These are phyloP conservation scores for Eremothecium coryli DNA, from an alignment of 1,139 yeast species.

Conservation along the genomic window DNA sequence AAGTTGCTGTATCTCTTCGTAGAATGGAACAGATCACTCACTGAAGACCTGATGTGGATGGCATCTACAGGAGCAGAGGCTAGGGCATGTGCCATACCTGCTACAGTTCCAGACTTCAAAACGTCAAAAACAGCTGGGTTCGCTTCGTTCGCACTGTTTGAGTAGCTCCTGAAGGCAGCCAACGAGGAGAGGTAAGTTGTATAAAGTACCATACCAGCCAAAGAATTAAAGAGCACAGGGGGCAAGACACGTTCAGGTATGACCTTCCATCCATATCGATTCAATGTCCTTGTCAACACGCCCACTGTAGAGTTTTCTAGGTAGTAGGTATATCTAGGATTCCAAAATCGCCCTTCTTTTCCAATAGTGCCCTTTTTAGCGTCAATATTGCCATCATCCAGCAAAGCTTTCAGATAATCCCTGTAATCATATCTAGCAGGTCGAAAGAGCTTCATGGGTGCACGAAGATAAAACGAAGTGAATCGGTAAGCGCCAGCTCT, in stretches of 20 bases:
- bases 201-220: slow-evolving; percentile 76
- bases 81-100: slow-evolving; percentile 80
- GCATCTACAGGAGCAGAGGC: slow-evolving; percentile 96
- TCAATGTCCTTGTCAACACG: slow-evolving; percentile 58
- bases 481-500: slow-evolving; percentile 76
- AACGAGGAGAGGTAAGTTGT: slow-evolving; percentile 62
- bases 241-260: slow-evolving; percentile 80
- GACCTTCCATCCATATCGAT: slow-evolving; percentile 76
- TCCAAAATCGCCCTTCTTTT: slow-evolving; percentile 45
- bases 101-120: slow-evolving; percentile 71
- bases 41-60: slow-evolving; percentile 69
- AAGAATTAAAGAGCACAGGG: slow-evolving; percentile 78
- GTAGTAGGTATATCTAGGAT: slow-evolving; percentile 16
- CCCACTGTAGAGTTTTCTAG: slow-evolving; percentile 66
- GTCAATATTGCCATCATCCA: slow-evolving; percentile 36
- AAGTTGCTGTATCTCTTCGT: slow-evolving; percentile 48
- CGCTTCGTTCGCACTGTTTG: slow-evolving; percentile 15
- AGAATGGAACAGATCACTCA: slow-evolving; percentile 62
- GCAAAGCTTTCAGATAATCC: slow-evolving; percentile 50
- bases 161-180: slow-evolving; percentile 16
- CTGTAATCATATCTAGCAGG: slow-evolving; percentile 86
- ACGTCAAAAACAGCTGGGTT: slow-evolving; percentile 40
- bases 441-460: slow-evolving; percentile 77
- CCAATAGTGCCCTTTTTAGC: slow-evolving; percentile 12
- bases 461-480: slow-evolving; percentile 67